Evolutionary conservation across 2,329 filamentous ascomycete species (phyloP), one percentile per base, ranked within the genome.

Genomic region (Fonsecaea pugnacius): DNA sequence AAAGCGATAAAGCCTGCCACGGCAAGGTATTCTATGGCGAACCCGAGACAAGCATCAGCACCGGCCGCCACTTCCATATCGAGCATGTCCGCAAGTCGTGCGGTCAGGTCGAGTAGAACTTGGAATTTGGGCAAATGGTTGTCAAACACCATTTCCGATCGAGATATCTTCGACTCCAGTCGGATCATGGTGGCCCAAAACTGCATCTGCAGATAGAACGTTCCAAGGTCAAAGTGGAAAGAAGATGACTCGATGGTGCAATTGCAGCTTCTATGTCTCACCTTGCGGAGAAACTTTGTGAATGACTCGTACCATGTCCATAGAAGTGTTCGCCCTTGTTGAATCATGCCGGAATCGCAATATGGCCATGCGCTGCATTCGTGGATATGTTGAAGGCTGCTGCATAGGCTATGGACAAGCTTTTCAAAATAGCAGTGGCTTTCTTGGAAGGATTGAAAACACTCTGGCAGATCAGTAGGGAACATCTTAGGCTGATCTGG

Each of bases 91-190:
- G 50, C 33, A 16, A 50, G 48, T 16, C 16, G 27, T 12, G 43
- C 8, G 21, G n/a, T 36, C 27, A 52, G n/a, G 16, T 40, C 21
- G 21, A 60, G 27, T 2, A 60, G 30, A n/a, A 24, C 27, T 27
- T 52, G 43, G 33, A 60, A 60, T 14, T 53, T 16, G 27, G 43
- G 5, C 5, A 50, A 16, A 35, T 51, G 43, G 14, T 18, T 48
- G 35, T 60, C 46, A 24, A 60, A 60, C 30, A 48, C 18, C 46
- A 48, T 60, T 48, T 60, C 58, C 4, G 24, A 35, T 60, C 58
- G 40, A 35, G 33, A 53, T 51, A 48, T 14, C 35, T 38, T 53
- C 10, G 40, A 60, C 36, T 60, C 58, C n/a, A 60, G 43, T 12
- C 58, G 24, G n/a, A 60, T 35, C 6, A 51, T 51, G 38, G 30